Conservation (phyloP, 352 stramenopile genomes). For the Albugo candida region DNA sequence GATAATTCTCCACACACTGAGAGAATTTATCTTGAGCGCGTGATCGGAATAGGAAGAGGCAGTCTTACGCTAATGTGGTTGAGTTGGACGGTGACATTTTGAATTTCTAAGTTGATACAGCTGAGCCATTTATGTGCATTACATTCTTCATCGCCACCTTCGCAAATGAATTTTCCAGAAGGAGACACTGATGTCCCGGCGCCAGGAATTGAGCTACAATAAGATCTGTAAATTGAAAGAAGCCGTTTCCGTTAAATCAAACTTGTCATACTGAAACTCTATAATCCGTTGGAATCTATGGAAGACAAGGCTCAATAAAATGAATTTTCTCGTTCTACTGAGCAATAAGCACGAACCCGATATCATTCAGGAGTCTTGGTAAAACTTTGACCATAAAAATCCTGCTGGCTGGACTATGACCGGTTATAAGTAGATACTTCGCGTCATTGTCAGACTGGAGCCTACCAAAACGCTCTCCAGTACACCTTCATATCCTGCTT, state of each 20-base stretch:
- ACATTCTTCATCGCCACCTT: conserved; percentile 45
- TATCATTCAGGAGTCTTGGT: neutral
- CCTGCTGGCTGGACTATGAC: neutral
- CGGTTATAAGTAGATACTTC: conserved; percentile 16
- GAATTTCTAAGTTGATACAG: conserved; percentile 47
- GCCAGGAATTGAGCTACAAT: conserved; percentile 29
- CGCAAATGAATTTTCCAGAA: conserved; percentile 45
- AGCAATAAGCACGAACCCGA: too few relatives aligned
- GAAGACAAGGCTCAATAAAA: neutral
- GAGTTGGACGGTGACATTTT: conserved; percentile 34
- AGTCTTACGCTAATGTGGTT: conserved; percentile 33
- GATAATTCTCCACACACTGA: neutral
- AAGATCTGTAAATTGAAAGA: neutral
- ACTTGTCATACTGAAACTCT: conserved; percentile 19
- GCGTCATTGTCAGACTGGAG: conserved; percentile 35
- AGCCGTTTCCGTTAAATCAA: neutral
- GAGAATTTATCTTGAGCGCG: too few relatives aligned
- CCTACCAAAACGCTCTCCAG: conserved; percentile 62
- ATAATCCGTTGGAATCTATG: conserved; percentile 52
- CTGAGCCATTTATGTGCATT: conserved; percentile 61
- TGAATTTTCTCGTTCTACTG: neutral
- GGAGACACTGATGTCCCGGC: conserved; percentile 35
- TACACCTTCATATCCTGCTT: conserved; percentile 56
- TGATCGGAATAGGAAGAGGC: too few relatives aligned
- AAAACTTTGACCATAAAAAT: conserved; percentile 2